Percentiles rank a stretch among this genome's conserved stretches.
phyloP scores from a whole-genome alignment of 257 asterid genomes.

The Solanum lycopersicoides region DNA sequence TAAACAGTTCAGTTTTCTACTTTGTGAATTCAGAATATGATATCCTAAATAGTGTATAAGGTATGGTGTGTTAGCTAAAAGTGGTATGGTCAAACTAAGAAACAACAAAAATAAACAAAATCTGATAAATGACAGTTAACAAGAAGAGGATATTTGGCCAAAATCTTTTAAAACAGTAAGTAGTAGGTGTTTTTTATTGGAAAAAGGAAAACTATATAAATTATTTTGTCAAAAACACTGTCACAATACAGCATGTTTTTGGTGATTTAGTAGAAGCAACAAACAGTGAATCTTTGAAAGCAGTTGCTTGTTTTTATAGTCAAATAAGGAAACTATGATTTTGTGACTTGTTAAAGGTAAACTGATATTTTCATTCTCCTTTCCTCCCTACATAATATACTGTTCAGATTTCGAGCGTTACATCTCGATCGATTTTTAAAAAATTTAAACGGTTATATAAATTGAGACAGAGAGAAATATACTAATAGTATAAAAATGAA shows the following conservation, averaged over 20 bases:
- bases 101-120: not conserved
- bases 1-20: not conserved
- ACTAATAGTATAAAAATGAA: not conserved
- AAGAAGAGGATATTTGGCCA: not conserved
- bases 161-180: not conserved
- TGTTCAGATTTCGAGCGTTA: accelerated
- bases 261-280: not conserved
- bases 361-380: not conserved
- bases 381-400: not conserved
- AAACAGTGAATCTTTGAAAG: not conserved
- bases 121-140: not conserved
- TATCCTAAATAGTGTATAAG: not conserved
- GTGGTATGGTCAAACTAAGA: not conserved
- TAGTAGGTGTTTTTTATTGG: not conserved
- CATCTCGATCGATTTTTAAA: not conserved
- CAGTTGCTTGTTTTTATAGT: not conserved
- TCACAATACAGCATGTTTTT: not conserved
- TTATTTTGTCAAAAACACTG: not conserved
- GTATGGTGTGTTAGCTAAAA: not conserved
- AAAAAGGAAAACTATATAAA: not conserved
- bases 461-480: not conserved
- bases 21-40: not conserved
- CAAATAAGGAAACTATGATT: not conserved
- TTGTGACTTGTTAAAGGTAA: not conserved
- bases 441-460: too few relatives aligned